These are phyloP conservation scores for Mycena metata DNA, from an alignment of 768 basidiomycete species.

Conservation along the genomic window DNA sequence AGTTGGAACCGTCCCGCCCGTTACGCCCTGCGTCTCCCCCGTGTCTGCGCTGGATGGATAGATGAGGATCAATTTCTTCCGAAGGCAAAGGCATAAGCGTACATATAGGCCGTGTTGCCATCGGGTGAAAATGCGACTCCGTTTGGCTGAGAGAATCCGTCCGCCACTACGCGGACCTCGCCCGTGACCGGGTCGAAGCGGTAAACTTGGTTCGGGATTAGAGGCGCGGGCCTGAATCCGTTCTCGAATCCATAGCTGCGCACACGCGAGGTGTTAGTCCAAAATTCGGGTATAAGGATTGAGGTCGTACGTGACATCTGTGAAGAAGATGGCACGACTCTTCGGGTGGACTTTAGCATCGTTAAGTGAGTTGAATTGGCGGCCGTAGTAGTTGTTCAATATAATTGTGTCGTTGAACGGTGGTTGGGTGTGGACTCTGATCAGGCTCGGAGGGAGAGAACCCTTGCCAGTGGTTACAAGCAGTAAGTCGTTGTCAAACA, in stretches of 20 bases:
- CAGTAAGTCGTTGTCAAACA: slow-evolving; percentile 60
- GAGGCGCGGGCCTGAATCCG: slow-evolving; percentile 54
- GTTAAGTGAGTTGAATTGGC: slow-evolving; percentile 62
- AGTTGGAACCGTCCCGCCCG: slow-evolving; percentile 39
- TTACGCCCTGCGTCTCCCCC: slow-evolving; percentile 35
- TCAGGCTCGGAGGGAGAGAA: slow-evolving; percentile 51
- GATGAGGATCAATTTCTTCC: neutral
- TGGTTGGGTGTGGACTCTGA: slow-evolving; percentile 50
- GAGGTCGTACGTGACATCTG: slow-evolving; percentile 50
- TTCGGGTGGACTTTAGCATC: slow-evolving; percentile 57
- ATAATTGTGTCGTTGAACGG: slow-evolving; percentile 57
- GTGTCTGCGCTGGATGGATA: slow-evolving; percentile 41
- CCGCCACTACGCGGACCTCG: slow-evolving; percentile 57
- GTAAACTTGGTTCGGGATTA: slow-evolving; percentile 61
- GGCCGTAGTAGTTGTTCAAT: slow-evolving; percentile 59
- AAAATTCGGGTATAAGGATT: neutral
- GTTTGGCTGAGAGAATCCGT: slow-evolving; percentile 48
- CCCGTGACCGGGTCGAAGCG: slow-evolving; percentile 57
- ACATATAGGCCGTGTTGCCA: slow-evolving; percentile 34
- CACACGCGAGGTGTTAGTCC: neutral
- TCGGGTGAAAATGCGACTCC: slow-evolving; percentile 35
- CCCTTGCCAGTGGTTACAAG: slow-evolving; percentile 66
- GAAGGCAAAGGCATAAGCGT: neutral
- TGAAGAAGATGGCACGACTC: slow-evolving; percentile 41
- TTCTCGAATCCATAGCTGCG: slow-evolving; percentile 54